Percentiles rank a stretch among this genome's conserved stretches.
phyloP scores from a whole-genome alignment of 257 asterid species.

The Apocynum venetum region DNA sequence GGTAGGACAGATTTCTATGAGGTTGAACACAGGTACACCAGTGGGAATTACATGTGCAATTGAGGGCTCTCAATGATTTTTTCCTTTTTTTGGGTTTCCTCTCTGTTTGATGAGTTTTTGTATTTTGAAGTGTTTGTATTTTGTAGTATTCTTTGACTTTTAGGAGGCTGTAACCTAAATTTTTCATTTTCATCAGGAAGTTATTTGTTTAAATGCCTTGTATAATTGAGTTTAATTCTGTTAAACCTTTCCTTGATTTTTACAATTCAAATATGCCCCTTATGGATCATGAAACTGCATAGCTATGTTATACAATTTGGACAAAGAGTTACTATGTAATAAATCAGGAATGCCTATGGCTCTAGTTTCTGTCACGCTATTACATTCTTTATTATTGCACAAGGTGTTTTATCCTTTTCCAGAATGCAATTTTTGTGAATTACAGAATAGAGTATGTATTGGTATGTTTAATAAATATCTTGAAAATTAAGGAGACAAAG shows the following conservation, averaged over 20 bases:
- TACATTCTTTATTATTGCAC: background rate
- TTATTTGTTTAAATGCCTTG: constrained; percentile 11
- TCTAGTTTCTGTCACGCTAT: no score
- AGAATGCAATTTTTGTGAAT: background rate
- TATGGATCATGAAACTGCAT: background rate
- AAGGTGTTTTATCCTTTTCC: background rate
- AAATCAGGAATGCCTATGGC: background rate
- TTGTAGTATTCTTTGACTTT: constrained; percentile 9
- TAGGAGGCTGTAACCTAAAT: constrained; percentile 7
- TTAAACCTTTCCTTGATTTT: background rate
- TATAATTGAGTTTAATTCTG: constrained; percentile 3
- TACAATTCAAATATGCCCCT: background rate
- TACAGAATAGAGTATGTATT: background rate
- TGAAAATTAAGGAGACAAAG: no score
- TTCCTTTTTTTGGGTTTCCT: background rate
- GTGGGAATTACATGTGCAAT: constrained; percentile 72
- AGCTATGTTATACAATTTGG: background rate
- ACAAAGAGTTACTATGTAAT: background rate
- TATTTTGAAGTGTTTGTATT: constrained; percentile 5
- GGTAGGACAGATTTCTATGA: constrained; percentile 81
- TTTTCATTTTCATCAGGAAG: background rate
- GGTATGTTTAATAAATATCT: no score
- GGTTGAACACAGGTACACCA: constrained; percentile 78
- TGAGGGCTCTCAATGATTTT: constrained; percentile 20
- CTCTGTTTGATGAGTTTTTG: constrained; percentile 14